A percentile compares a stretch with the other conserved stretches of the same genome.
Evolutionary conservation across 371 early-diverging fungal genomes (phyloP).

Genomic region (Mortierella sp.): DNA sequence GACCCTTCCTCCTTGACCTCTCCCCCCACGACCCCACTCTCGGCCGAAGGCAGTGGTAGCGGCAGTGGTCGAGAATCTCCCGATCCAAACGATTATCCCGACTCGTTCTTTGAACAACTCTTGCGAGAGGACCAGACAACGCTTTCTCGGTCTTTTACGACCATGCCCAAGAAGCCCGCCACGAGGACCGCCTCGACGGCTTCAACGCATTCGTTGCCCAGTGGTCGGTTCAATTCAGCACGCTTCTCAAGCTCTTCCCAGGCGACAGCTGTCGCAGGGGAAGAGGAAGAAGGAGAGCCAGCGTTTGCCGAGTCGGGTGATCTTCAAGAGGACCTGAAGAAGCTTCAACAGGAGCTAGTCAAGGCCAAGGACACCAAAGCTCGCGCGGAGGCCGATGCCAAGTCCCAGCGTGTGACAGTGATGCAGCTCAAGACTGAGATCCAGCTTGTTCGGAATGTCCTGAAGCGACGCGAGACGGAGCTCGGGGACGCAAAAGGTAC

Average conservation of each 20-base stretch:
- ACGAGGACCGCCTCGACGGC: too few species aligned
- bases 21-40: not conserved
- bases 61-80: conserved; percentile 20
- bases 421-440: conserved; percentile 50
- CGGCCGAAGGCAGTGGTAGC: not conserved
- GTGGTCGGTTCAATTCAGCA: too few species aligned
- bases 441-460: conserved; percentile 49
- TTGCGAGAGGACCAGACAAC: conserved; percentile 39
- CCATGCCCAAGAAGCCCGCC: conserved; percentile 26
- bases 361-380: conserved; percentile 41
- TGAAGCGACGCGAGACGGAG: conserved; percentile 48
- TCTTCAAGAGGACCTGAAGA: conserved; percentile 32
- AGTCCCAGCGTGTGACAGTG: conserved; percentile 37
- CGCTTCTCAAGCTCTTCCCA: too few species aligned
- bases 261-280: too few species aligned
- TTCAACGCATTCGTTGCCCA: too few species aligned
- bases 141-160: conserved; percentile 28
- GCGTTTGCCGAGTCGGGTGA: conserved; percentile 32
- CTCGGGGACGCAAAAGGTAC: conserved; percentile 51
- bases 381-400: conserved; percentile 48
- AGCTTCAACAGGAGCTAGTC: conserved; percentile 27
- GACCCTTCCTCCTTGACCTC: conserved; percentile 21
- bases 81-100: conserved; percentile 40
- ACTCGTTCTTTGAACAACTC: conserved; percentile 45
- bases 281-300: too few species aligned